These are phyloP conservation scores for Metschnikowia dekortorum DNA, from an alignment of 805 yeast species.

Conservation along the genomic window DNA sequence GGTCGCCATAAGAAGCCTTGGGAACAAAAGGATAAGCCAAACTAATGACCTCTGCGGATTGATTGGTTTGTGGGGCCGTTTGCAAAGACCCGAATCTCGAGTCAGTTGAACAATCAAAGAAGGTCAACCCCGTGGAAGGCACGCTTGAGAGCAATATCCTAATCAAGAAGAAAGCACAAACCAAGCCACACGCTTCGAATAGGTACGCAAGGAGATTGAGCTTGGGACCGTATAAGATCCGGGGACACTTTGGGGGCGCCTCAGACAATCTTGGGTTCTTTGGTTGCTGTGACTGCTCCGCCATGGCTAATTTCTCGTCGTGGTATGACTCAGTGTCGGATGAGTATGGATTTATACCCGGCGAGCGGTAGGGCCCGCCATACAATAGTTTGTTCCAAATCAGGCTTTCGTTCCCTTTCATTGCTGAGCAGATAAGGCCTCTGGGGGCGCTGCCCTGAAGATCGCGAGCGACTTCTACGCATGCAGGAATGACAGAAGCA, in stretches of 20 bases:
- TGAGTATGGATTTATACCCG: not conserved
- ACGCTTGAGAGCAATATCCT: not conserved
- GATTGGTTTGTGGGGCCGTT: not conserved
- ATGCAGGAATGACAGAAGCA: not conserved
- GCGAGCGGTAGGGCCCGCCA: slow-evolving; percentile 4
- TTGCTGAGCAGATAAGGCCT: not conserved
- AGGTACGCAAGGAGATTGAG: not conserved
- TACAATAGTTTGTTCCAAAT: slow-evolving; percentile 16
- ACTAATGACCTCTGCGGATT: slow-evolving; percentile 19
- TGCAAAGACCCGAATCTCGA: not conserved
- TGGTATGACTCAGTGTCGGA: not conserved
- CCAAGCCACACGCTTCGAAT: not conserved
- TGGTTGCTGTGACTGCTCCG: not conserved
- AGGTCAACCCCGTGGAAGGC: not conserved
- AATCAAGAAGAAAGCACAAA: not conserved
- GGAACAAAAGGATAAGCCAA: slow-evolving; percentile 26
- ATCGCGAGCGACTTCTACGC: not conserved
- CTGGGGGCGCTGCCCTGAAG: not conserved
- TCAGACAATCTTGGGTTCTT: not conserved
- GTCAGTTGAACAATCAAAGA: not conserved
- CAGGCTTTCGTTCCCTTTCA: slow-evolving; percentile 10
- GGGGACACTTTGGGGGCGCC: not conserved
- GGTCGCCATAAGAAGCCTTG: slow-evolving; percentile 18
- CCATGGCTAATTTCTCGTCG: not conserved
- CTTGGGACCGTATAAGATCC: not conserved